Evolutionary conservation across 176 grass and related monocot species (phyloP).

Genomic region (Musa troglodytarum): DNA sequence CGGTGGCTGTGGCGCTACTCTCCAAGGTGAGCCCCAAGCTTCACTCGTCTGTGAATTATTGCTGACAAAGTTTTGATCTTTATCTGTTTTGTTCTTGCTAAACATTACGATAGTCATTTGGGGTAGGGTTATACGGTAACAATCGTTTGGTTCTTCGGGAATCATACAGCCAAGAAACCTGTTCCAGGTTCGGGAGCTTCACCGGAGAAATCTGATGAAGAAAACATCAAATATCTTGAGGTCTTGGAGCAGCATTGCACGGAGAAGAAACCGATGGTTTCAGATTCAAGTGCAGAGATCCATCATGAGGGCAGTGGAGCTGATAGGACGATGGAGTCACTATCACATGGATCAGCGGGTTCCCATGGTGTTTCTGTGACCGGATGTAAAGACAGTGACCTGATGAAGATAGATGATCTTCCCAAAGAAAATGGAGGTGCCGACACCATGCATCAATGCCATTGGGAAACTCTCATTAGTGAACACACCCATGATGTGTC

Average conservation of each 20-base stretch:
- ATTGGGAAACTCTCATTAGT: too few relatives aligned
- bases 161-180: constrained; percentile 63
- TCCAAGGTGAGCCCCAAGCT: constrained; percentile 42
- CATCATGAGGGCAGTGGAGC: constrained; percentile 7
- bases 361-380: constrained; percentile 14
- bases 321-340: constrained; percentile 17
- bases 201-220: constrained; percentile 34
- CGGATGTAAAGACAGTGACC: constrained; percentile 20
- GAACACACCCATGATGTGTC: not conserved
- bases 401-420: constrained; percentile 14
- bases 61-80: not conserved
- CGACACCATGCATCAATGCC: too few relatives aligned
- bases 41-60: not conserved
- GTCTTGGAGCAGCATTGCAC: constrained; percentile 33
- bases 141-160: not conserved
- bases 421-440: constrained; percentile 22
- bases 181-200: constrained; percentile 32
- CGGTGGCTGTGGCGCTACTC: constrained; percentile 75
- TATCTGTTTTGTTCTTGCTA: not conserved
- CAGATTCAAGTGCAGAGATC: constrained; percentile 20
- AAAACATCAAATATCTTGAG: constrained; percentile 65
- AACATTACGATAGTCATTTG: not conserved
- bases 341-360: not conserved
- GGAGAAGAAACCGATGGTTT: constrained; percentile 34
- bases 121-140: not conserved